phyloP scores from a whole-genome alignment of 257 asterid genomes.

The Capsicum baccatum region DNA sequence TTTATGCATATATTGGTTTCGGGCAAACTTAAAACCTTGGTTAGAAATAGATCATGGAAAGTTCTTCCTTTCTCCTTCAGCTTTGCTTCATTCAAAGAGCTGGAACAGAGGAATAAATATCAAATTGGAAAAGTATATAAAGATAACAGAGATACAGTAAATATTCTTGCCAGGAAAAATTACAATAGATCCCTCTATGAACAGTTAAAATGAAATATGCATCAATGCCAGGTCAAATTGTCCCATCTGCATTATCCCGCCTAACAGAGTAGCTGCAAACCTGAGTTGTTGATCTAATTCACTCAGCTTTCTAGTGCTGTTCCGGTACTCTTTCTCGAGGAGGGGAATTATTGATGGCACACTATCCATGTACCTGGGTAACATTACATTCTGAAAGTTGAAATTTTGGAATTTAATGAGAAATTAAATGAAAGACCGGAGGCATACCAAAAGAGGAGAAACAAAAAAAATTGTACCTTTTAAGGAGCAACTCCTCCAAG shows the following conservation, averaged over 20 bases:
- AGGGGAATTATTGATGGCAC: conserved; percentile 93
- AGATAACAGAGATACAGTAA: conserved; percentile 12
- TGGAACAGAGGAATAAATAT: conserved; percentile 43
- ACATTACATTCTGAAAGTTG: conserved; percentile 34
- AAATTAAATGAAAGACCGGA: conserved; percentile 5
- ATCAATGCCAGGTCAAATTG: conserved; percentile 2
- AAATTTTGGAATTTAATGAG: conserved; percentile 32
- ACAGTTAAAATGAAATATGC: conserved; percentile 17
- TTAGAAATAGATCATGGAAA: conserved; percentile 87
- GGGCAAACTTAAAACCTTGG: conserved; percentile 62
- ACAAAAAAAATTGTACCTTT: conserved; percentile 50
- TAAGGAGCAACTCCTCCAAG: conserved; percentile 89
- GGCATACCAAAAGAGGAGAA: conserved; percentile 1
- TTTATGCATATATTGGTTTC: conserved; percentile 29
- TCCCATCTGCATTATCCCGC: conserved; percentile 20
- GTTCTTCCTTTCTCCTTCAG: conserved; percentile 93
- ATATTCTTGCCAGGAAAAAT: not conserved
- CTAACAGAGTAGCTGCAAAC: conserved; percentile 44
- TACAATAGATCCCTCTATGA: conserved; percentile 10
- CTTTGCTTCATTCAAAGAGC: conserved; percentile 91
- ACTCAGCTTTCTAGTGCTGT: conserved; percentile 75
- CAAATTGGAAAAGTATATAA: conserved; percentile 27
- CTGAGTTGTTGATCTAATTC: conserved; percentile 92
- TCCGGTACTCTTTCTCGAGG: conserved; percentile 87
- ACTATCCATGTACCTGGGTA: conserved; percentile 83